These are phyloP conservation scores for Escallonia rubra DNA, from an alignment of 129 eudicot species.

Conservation along the genomic window DNA sequence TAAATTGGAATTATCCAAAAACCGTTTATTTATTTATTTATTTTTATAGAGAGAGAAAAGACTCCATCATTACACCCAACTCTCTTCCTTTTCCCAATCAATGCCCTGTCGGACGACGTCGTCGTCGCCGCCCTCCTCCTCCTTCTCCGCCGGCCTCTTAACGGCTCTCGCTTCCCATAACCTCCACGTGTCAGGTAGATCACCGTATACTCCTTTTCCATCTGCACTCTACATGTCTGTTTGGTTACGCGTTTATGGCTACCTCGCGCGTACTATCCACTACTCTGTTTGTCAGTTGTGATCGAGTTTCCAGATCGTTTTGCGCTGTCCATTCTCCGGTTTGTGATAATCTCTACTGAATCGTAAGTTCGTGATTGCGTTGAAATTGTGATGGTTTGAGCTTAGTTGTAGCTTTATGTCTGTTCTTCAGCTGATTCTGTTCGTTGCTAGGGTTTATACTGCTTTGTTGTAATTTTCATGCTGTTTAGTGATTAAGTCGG, in stretches of 20 bases:
- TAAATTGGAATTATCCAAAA: too few relatives aligned
- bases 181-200: too few relatives aligned
- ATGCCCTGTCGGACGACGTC: slow-evolving; percentile 7
- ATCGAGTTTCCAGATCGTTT: not conserved
- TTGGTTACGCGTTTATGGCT: too few relatives aligned
- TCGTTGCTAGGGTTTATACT: slow-evolving; percentile 2
- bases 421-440: slow-evolving; percentile 5
- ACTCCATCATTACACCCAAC: slow-evolving; percentile 8
- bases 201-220: too few relatives aligned
- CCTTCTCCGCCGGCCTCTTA: too few relatives aligned
- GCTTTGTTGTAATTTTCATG: not conserved
- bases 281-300: not conserved
- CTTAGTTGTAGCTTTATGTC: slow-evolving; percentile 10
- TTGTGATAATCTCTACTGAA: not conserved
- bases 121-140: too few relatives aligned
- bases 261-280: too few relatives aligned
- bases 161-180: too few relatives aligned
- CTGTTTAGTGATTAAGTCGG: not conserved
- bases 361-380: not conserved
- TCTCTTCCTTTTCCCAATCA: slow-evolving; percentile 9
- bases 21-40: too few relatives aligned
- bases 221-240: too few relatives aligned
- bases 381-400: not conserved
- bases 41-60: too few relatives aligned
- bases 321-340: not conserved